Base-by-base conservation (phyloP, 805 yeast genomes). In the Candida ascalaphidarum region DNA sequence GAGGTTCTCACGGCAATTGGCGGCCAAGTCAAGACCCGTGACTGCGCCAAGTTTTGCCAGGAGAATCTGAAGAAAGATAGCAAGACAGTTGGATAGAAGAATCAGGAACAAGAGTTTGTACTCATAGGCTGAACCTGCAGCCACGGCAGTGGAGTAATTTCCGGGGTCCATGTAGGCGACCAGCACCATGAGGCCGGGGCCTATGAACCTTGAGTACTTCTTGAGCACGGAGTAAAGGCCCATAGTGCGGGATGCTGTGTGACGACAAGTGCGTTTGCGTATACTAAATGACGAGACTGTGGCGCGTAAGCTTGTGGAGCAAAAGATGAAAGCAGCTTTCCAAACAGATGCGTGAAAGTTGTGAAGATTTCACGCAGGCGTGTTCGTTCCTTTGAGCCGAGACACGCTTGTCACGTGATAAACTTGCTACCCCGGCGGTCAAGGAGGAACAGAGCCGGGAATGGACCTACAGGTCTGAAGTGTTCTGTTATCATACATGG, bases 111-210 rank as follows among this genome's bases (percentile, higher is more conserved):
- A 54, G 19, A 88, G 61, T 34, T 81, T 78, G 51, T 79, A 89
- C 40, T 79, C 74, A 50, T 81, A 84, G 16, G 83, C 79, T 18
- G 95, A 80, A n/a, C 95, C 95, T 1, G 94, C 92, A 7, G 92
- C 82, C 10, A 89, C 95, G 7, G 92, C 94, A 1, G 96, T 84
- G 21, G 95, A 81, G 55, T 88, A 89, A 57, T 92, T 89, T 4
- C 98, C 98, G 0, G 98, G 97, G 45, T 89, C 97, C 85, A 92
- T 84, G 52, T 88, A 92, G 0, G 96, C 89, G 19, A 89, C 95
- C 4, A 88, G 71, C 2, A 92, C 94, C 94, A 89, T 81, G 26
- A 89, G 60, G 0, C 98, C 97, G 0, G 97, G 97, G 0, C 97
- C 97, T n/a, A 89, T 65, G 49, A 81, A 82, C 36, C 64, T 55